Percentiles rank a stretch among this genome's conserved stretches.
Evolutionary conservation across 2,329 filamentous ascomycete genomes (phyloP).

Genomic region (Cladorrhinum sp.): DNA sequence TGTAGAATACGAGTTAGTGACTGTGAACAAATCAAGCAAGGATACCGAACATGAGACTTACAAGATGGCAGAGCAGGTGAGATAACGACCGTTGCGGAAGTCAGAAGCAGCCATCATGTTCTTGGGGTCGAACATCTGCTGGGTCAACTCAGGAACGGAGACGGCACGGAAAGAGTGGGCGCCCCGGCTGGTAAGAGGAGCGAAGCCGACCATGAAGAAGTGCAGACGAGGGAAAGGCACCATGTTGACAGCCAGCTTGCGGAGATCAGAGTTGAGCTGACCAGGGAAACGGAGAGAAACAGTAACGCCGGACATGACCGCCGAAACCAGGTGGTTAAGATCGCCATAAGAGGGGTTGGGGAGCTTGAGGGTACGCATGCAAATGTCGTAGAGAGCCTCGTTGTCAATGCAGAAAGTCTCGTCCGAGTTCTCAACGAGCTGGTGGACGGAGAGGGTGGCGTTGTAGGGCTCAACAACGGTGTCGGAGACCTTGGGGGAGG

Average conservation of each 20-base stretch:
- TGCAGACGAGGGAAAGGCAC: slow-evolving; percentile 99
- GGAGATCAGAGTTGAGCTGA: slow-evolving; percentile 99
- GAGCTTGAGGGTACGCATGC: slow-evolving; percentile 99
- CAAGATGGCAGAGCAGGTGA: slow-evolving; percentile 99
- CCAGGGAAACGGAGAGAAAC: slow-evolving; percentile 98
- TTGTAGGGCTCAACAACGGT: slow-evolving; percentile 99
- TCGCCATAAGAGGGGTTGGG: slow-evolving; percentile 98
- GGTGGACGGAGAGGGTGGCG: slow-evolving; percentile 96
- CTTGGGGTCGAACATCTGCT: slow-evolving; percentile 99
- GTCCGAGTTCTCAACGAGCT: slow-evolving; percentile 99
- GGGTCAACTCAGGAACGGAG: slow-evolving; percentile 95
- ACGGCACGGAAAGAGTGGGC: slow-evolving; percentile 96
- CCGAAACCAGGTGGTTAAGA: slow-evolving; percentile 98
- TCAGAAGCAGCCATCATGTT: slow-evolving; percentile 99
- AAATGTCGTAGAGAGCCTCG: slow-evolving; percentile 99
- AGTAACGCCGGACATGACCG: slow-evolving; percentile 99
- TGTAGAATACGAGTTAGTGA: slow-evolving; percentile 37
- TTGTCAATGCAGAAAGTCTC: slow-evolving; percentile 99
- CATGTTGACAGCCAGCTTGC: slow-evolving; percentile 99
- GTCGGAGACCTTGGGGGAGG: slow-evolving; percentile 98
- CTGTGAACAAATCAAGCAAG: background rate
- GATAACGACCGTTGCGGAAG: slow-evolving; percentile 99
- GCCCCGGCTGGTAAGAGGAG: slow-evolving; percentile 83
- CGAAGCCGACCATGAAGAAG: slow-evolving; percentile 99
- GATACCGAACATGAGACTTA: slow-evolving; percentile 41